Evolutionary conservation across 306 rosid species (phyloP), one percentile per base, ranked within the genome.

Genomic region (Abrus pulchellus): DNA sequence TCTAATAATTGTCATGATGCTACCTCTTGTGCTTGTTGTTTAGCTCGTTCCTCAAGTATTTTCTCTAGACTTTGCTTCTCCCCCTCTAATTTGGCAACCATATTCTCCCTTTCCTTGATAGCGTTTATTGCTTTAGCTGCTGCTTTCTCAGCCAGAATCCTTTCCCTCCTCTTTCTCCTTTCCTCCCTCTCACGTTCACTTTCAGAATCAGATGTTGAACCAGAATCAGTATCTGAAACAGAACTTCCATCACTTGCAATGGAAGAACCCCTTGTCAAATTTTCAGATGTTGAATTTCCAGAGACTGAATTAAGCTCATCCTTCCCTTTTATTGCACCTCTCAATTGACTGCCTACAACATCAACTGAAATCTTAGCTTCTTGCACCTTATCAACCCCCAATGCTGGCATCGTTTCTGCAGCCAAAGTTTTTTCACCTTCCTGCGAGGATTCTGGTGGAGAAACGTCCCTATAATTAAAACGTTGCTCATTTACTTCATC

Each of bases 41-140:
- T 89, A 79, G 94, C 97, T 80, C 96, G 87, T 79, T 88, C 96
- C 86, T 95, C 98, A 13, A 90, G 88, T 74, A 92, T 96, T 87
- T 96, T 96, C 88, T 96, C 98, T 49, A 92, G 89, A 86, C 98
- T 96, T 82, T 93, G 90, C 86, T 89, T 96, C 90, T 96, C 98
- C 6, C 99, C 99, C 80, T 96, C 99, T 89, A 96, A 84, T 85
- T 90, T 91, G 63, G 98, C 99, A 82, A 93, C 98, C 74, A 80
- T 85, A 76, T 96, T 89, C 83, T 96, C 98, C 84, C 87, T 81
- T 81, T 92, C 98, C 84, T 93, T 89, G 81, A 96, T 92, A 73
- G 84, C 93, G 77, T 87, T 94, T 63, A 74, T 71, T 80, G 97
- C 98, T 83, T 89, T 93, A 56, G 97, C 98, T 47, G 97, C 97